Evolutionary conservation across 257 asterid genomes (phyloP).

Genomic region (Nicotiana benthamiana): DNA sequence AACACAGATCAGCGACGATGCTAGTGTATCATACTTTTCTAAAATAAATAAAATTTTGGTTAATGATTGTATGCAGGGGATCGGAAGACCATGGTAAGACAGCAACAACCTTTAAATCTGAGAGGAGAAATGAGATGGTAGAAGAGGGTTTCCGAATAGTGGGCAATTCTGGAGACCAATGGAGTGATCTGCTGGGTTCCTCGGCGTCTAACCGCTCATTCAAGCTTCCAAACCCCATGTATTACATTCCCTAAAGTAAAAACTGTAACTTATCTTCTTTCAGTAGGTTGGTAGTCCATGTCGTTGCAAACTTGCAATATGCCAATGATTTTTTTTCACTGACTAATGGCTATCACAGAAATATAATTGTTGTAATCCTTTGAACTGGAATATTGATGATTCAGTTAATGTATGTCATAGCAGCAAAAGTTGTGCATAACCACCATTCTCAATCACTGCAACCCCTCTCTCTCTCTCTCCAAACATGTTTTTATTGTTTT

Average conservation of each 20-base stretch:
- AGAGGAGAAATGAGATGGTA: conserved; percentile 49
- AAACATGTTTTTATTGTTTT: too few relatives aligned
- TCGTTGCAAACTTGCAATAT: not conserved
- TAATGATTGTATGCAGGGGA: conserved; percentile 29
- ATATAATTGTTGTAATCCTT: not conserved
- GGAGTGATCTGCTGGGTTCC: conserved; percentile 77
- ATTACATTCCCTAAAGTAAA: conserved; percentile 39
- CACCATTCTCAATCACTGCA: not conserved
- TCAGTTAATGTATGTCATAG: not conserved
- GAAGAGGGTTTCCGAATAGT: conserved; percentile 54
- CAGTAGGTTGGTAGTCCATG: not conserved
- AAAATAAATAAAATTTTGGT: not conserved
- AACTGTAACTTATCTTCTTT: not conserved
- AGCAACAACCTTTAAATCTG: conserved; percentile 49
- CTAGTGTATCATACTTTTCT: not conserved
- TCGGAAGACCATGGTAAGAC: conserved; percentile 43
- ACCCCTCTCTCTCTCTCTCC: not conserved
- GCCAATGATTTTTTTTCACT: not conserved
- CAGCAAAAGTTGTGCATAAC: not conserved
- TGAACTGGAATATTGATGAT: not conserved
- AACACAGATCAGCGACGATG: not conserved
- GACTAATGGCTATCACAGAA: not conserved
- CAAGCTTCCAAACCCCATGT: conserved; percentile 85
- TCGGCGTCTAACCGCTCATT: conserved; percentile 47
- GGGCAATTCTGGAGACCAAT: conserved; percentile 80